These are phyloP conservation scores for Bipolaris bicolor DNA, from an alignment of 2,329 filamentous ascomycete genomes.

Conservation along the genomic window DNA sequence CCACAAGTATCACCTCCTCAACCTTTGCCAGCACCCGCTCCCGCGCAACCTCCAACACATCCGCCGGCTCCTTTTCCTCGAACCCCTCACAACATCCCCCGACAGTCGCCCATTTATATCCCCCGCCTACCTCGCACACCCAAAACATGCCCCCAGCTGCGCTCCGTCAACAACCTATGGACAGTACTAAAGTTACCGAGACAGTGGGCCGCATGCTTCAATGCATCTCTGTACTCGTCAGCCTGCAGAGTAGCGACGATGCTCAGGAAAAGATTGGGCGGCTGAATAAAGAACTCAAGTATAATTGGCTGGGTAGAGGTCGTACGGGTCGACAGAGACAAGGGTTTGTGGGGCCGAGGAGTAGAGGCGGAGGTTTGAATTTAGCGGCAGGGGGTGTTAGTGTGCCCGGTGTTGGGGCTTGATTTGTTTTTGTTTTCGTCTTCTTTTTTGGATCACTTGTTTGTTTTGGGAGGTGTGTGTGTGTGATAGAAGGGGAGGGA, in stretches of 20 bases:
- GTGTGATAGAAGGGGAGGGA: too few relatives aligned
- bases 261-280: conserved; percentile 80
- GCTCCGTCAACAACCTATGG: conserved; percentile 45
- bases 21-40: conserved; percentile 63
- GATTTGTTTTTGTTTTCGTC: not conserved
- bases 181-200: conserved; percentile 81
- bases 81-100: conserved; percentile 30
- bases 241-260: conserved; percentile 74
- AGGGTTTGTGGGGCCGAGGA: conserved; percentile 75
- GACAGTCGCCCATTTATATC: conserved; percentile 11
- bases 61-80: conserved; percentile 56
- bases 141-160: conserved; percentile 26
- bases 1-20: conserved; percentile 60
- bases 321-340: conserved; percentile 86
- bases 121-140: conserved; percentile 21
- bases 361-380: conserved; percentile 16
- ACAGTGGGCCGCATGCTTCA: conserved; percentile 95
- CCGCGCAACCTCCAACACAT: conserved; percentile 85
- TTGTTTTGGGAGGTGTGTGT: too few relatives aligned
- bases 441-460: not conserved
- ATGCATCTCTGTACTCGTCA: conserved; percentile 88
- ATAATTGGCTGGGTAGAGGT: conserved; percentile 94
- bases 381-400: not conserved
- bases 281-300: conserved; percentile 84
- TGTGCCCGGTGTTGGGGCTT: conserved; percentile 2